phyloP scores from a whole-genome alignment of 495 filamentous ascomycete genomes.

The Neurospora discreta region DNA sequence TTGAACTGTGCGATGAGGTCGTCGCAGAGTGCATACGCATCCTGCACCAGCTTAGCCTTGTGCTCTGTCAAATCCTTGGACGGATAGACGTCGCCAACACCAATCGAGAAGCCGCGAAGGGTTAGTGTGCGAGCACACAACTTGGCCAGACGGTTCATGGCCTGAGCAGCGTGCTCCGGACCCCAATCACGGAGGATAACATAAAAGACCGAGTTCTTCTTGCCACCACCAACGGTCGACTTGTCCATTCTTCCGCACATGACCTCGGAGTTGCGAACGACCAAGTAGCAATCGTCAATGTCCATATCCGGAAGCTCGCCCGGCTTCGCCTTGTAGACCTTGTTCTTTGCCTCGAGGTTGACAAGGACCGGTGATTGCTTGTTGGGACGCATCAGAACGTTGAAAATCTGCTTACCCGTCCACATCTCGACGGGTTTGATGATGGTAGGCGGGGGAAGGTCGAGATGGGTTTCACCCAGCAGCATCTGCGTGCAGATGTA shows the following conservation, averaged over 20 bases:
- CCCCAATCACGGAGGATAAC: slow-evolving; percentile 92
- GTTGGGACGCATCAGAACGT: slow-evolving; percentile 88
- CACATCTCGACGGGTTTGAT: slow-evolving; percentile 79
- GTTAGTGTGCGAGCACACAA: slow-evolving; percentile 80
- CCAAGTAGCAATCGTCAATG: slow-evolving; percentile 74
- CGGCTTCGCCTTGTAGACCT: slow-evolving; percentile 53
- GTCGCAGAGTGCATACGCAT: slow-evolving; percentile 73
- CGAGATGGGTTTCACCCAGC: slow-evolving; percentile 63
- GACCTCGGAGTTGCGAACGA: slow-evolving; percentile 90
- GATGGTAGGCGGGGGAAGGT: slow-evolving; percentile 77
- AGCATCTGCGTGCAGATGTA: slow-evolving; percentile 94
- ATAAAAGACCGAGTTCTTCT: slow-evolving; percentile 96
- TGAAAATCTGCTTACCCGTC: slow-evolving; percentile 98
- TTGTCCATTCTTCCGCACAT: slow-evolving; percentile 99
- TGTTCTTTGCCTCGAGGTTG: slow-evolving; percentile 88
- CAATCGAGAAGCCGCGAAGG: slow-evolving; percentile 90
- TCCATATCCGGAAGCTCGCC: slow-evolving; percentile 59
- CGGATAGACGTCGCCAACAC: slow-evolving; percentile 87
- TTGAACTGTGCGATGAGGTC: slow-evolving; percentile 75
- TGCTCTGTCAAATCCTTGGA: slow-evolving; percentile 50
- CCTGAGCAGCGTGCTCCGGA: slow-evolving; percentile 72
- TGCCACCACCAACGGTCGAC: slow-evolving; percentile 84
- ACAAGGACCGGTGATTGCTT: slow-evolving; percentile 66
- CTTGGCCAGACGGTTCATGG: slow-evolving; percentile 91
- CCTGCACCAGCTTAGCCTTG: slow-evolving; percentile 64